Base-by-base conservation (phyloP, 2,329 filamentous ascomycete genomes). In the Penicillium psychrosexuale region DNA sequence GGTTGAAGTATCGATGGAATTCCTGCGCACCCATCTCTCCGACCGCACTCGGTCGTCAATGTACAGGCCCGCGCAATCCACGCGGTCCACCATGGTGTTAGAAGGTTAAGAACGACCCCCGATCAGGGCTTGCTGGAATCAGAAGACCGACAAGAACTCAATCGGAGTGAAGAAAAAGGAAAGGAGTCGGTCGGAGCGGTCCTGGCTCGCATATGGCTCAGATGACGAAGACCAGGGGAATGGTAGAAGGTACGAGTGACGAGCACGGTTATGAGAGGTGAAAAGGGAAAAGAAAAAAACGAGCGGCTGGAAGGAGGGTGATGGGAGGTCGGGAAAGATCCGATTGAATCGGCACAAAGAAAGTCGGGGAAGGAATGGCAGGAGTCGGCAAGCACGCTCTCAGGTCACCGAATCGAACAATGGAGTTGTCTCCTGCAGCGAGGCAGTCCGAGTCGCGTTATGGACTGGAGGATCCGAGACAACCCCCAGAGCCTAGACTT, bases 11-110 rank as follows among this genome's bases (percentile, higher is more conserved):
- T 64, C 65, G 38, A 61, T 58, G 9, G 67, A 68, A 47, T 63
- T 68, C 51, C 72, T 66, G 53, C 68, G 68, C 50, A 78, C 70
- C 75, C 76, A 78, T 65, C 74, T 67, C 56, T 78, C 76, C 31
- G 70, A 70, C 47, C 69, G 68, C 56, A 78, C 75, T 53, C 76
- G 71, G 59, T 75, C 73, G 62, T 78, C 76, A 45, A 78, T 74
- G 55, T 78, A 78, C 58, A 78, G 73, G 49, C 75, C 76, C 56
- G 69, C 71, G 60, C 72, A 77, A 56, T 74, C 72, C 56, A 73
- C 66, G 49, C 69, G 70, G 61, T 77, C 75, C 71, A 74, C 72
- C 74, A 75, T 77, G 53, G 49, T 70, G 59, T 64, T 56, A 30
- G 28, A 37, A 38, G 40, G 51, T 36, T n/a, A 50, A 51, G 47